Evolutionary conservation across 2,329 filamentous ascomycete genomes (phyloP).

Genomic region (Sporothrix schenckii): DNA sequence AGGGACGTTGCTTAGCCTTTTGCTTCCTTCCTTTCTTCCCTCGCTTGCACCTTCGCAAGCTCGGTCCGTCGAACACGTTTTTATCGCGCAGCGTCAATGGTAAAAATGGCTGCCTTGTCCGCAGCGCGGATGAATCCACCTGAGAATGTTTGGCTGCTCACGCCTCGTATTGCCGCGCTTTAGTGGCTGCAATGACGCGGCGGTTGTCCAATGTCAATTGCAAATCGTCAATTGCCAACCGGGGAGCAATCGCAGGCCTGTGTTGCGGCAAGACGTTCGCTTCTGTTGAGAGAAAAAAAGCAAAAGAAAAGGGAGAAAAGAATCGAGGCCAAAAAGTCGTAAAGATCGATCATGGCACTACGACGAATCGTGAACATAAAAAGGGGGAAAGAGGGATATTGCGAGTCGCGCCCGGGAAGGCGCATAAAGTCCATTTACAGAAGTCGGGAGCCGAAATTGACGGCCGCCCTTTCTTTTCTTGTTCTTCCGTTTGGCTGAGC

Average conservation of each 20-base stretch:
- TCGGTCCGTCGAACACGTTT: conserved; percentile 14
- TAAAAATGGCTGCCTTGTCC: conserved; percentile 25
- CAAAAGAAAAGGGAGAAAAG: not conserved
- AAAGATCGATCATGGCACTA: not conserved
- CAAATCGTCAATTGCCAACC: not conserved
- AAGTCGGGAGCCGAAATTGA: conserved; percentile 12
- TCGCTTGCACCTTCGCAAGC: not conserved
- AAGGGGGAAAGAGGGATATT: not conserved
- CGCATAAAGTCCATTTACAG: conserved; percentile 21
- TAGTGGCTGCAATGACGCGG: conserved; percentile 22
- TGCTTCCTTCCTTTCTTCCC: not conserved
- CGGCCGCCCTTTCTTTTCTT: conserved; percentile 9
- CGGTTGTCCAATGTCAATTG: not conserved
- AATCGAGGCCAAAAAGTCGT: conserved; percentile 2
- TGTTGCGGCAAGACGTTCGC: not conserved
- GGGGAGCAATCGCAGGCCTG: not conserved
- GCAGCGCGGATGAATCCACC: conserved; percentile 5
- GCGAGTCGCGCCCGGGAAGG: conserved; percentile 19
- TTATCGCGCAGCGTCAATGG: conserved; percentile 19
- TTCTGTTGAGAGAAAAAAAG: not conserved
- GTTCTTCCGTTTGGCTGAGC: not conserved
- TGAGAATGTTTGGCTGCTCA: conserved; percentile 3
- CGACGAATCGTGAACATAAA: not conserved
- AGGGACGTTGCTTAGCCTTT: not conserved
- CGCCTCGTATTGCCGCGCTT: conserved; percentile 15